Base-by-base conservation (phyloP, 768 basidiomycete genomes). In the Pholiota molesta region DNA sequence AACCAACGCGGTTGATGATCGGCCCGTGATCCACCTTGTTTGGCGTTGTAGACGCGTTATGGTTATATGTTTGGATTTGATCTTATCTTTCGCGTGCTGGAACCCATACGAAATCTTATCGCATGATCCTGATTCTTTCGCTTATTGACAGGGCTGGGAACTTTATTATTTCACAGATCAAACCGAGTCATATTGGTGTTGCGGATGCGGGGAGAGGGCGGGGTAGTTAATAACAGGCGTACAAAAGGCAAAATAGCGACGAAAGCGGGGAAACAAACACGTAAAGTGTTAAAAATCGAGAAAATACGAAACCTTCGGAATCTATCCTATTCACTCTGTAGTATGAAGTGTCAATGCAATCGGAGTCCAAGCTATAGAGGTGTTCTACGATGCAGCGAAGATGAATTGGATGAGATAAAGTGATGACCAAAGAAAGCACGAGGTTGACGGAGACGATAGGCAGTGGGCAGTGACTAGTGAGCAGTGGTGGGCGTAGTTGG, bases 1-100 rank as follows among this genome's bases (percentile, higher is more conserved):
- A 55, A 58, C 52, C 52, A 63, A 51, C 60, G 53, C 60, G 53
- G 66, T 65, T 67, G 58, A 57, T 56, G 52, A 63, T 59, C 57
- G 57, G 31, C 47, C 35, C 59, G 52, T 67, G 63, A 67, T 64
- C 66, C 57, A 55, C 7, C 5, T 29, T 65, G 47, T 57, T 67
- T 63, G 54, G 23, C 21, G 23, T 31, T 71, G 55, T 71, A 55
- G 60, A 73, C 72, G 72, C 67, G 72, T 73, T 72, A 65, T 71
- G 60, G 42, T 55, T 9, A 23, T 14, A 1, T 72, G 28, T 65
- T 70, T 70, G 65, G 37, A 17, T 16, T 28, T 5, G 33, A 66
- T 67, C 66, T 66, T 55, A 67, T 67, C 65, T 49, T 52, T 62
- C 60, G 40, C 54, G 13, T 21, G 14, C 39, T 56, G 19, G 17